These are phyloP conservation scores for Alternaria metachromatica DNA, from an alignment of 2,329 filamentous ascomycete species.

Conservation along the genomic window DNA sequence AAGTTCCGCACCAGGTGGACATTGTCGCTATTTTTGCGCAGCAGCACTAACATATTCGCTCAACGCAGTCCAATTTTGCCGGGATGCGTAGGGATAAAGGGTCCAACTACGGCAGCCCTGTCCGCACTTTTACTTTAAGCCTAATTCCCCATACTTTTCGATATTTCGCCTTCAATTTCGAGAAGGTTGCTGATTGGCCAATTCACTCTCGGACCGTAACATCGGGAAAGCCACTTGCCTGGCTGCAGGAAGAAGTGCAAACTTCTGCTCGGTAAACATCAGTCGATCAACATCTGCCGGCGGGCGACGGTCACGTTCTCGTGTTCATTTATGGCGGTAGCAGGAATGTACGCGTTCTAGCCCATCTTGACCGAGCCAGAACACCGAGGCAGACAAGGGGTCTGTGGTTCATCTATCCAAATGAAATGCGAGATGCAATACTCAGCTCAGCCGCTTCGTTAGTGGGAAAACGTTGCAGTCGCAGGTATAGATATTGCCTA, in stretches of 20 bases:
- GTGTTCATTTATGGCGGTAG: conserved; percentile 22
- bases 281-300: conserved; percentile 22
- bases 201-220: conserved; percentile 18
- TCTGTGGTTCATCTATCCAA: conserved; percentile 37
- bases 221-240: conserved; percentile 26
- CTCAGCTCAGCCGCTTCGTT: conserved; percentile 14
- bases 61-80: conserved; percentile 33
- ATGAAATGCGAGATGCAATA: conserved; percentile 36
- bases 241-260: conserved; percentile 5
- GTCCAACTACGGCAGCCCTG: conserved; percentile 23
- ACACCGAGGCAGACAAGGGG: conserved; percentile 20
- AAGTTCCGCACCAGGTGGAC: conserved; percentile 14
- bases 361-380: conserved; percentile 17
- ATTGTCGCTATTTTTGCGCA: conserved; percentile 32
- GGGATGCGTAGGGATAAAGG: conserved; percentile 25
- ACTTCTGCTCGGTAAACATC: conserved; percentile 16
- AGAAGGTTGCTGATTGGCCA: conserved; percentile 27
- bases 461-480: not conserved
- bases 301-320: conserved; percentile 18
- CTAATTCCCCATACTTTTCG: conserved; percentile 31
- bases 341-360: conserved; percentile 23
- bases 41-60: conserved; percentile 3
- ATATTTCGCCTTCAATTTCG: conserved; percentile 24
- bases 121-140: conserved; percentile 34
- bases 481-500: conserved; percentile 18